Conservation (phyloP, 2,329 filamentous ascomycete species). For the Talaromyces albobiverticillius region DNA sequence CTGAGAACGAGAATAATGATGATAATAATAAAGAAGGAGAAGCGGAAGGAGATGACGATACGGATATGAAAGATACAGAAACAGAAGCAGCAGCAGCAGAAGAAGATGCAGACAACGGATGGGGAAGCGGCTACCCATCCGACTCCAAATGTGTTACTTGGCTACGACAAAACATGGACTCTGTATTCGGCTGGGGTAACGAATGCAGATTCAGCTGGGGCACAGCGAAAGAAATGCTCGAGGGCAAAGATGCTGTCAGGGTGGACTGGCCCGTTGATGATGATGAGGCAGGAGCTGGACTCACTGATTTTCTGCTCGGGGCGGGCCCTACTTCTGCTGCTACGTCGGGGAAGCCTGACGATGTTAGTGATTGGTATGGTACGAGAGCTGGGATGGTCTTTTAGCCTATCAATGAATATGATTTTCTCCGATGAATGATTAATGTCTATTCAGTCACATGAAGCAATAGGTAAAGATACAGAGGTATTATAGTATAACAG, state of each 20-base stretch:
- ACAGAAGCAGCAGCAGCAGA: constrained; percentile 25
- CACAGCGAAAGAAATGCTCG: constrained; percentile 89
- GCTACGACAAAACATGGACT: constrained; percentile 84
- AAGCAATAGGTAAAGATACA: no score
- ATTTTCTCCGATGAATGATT: no score
- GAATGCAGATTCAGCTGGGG: constrained; percentile 96
- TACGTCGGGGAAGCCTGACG: constrained; percentile 59
- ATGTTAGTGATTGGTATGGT: constrained; percentile 81
- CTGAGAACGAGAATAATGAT: constrained; percentile 18
- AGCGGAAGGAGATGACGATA: constrained; percentile 27
- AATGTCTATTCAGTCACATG: no score
- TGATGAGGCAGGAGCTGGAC: constrained; percentile 63
- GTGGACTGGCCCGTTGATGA: constrained; percentile 83
- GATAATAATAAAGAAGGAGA: constrained; percentile 21
- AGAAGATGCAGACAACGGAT: constrained; percentile 41
- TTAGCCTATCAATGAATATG: no score
- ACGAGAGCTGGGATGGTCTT: constrained; percentile 67
- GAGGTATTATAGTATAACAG: no score
- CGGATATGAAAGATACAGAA: constrained; percentile 24
- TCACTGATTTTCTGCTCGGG: constrained; percentile 73
- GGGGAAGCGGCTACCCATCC: constrained; percentile 93
- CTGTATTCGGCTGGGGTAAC: constrained; percentile 89
- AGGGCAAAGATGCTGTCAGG: constrained; percentile 66
- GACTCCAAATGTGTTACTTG: constrained; percentile 77
- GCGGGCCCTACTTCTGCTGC: constrained; percentile 22